A percentile compares a stretch with the other conserved stretches of the same genome.
phyloP scores from a whole-genome alignment of 495 filamentous ascomycete species.

The Clavariopsis aquatica region DNA sequence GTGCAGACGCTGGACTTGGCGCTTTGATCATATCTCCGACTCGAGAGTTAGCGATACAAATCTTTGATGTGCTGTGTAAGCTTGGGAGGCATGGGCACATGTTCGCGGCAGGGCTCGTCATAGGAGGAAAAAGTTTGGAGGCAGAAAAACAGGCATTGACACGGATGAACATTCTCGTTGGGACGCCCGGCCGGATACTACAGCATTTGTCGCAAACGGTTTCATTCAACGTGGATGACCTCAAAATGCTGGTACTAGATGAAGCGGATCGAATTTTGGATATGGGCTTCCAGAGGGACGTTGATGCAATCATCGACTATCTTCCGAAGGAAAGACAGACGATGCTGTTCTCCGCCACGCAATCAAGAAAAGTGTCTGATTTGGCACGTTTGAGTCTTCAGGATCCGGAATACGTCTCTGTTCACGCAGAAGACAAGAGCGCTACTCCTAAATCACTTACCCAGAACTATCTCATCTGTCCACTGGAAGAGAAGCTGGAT shows the following conservation, averaged over 20 bases:
- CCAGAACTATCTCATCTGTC: constrained; percentile 86
- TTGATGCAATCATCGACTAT: constrained; percentile 93
- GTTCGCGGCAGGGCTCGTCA: constrained; percentile 91
- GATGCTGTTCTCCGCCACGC: constrained; percentile 91
- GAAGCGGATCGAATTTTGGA: constrained; percentile 97
- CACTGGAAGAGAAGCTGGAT: constrained; percentile 83
- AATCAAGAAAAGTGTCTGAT: constrained; percentile 91
- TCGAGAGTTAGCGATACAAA: constrained; percentile 92
- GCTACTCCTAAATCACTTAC: constrained; percentile 83
- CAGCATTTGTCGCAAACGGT: constrained; percentile 97
- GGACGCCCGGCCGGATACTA: constrained; percentile 90
- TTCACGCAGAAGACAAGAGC: constrained; percentile 77
- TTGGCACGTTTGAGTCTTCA: constrained; percentile 82
- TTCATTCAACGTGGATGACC: constrained; percentile 81
- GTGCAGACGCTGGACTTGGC: constrained; percentile 80
- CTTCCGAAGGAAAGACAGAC: constrained; percentile 86
- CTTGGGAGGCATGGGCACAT: constrained; percentile 79
- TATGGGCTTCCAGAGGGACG: constrained; percentile 89
- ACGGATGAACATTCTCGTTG: constrained; percentile 97
- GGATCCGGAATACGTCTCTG: constrained; percentile 92
- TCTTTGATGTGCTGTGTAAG: constrained; percentile 91
- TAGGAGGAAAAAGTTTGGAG: constrained; percentile 87
- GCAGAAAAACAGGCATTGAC: constrained; percentile 85
- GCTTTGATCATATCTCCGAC: constrained; percentile 94
- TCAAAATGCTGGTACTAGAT: constrained; percentile 92